phyloP scores from a whole-genome alignment of 2,329 filamentous ascomycete species.

The Coleophoma cylindrospora region DNA sequence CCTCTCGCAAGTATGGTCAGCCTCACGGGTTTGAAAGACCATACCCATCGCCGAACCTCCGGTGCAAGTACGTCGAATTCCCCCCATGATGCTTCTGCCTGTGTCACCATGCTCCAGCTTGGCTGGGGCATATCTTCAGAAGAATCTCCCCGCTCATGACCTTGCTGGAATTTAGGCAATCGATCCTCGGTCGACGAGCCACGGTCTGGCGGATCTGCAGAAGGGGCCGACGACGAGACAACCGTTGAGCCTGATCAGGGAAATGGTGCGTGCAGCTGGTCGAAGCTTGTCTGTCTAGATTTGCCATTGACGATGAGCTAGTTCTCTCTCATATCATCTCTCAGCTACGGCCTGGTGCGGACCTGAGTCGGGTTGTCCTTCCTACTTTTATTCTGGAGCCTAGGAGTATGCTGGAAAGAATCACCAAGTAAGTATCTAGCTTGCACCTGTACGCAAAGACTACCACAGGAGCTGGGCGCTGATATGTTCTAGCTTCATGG shows the following conservation, averaged over 20 bases:
- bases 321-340: conserved; percentile 97
- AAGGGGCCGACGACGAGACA: conserved; percentile 63
- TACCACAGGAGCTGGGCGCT: conserved; percentile 2
- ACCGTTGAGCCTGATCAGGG: conserved; percentile 86
- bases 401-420: conserved; percentile 94
- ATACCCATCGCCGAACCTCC: conserved; percentile 40
- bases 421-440: conserved; percentile 74
- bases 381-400: conserved; percentile 98
- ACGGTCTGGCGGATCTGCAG: conserved; percentile 9
- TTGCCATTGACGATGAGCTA: conserved; percentile 30
- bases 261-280: conserved; percentile 63
- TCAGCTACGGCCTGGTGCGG: conserved; percentile 89
- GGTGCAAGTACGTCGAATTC: conserved; percentile 31
- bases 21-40: conserved; percentile 28
- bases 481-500: conserved; percentile 77
- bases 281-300: conserved; percentile 11
- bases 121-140: too few species aligned
- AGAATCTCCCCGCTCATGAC: neutral
- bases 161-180: conserved; percentile 29
- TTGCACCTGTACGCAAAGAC: neutral
- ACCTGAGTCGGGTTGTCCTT: conserved; percentile 88
- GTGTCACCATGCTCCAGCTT: conserved; percentile 3
- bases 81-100: conserved; percentile 4
- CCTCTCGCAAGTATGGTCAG: conserved; percentile 19
- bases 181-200: conserved; percentile 29